Conservation (phyloP, 2,329 filamentous ascomycete genomes). For the Penicillium nordicum region DNA sequence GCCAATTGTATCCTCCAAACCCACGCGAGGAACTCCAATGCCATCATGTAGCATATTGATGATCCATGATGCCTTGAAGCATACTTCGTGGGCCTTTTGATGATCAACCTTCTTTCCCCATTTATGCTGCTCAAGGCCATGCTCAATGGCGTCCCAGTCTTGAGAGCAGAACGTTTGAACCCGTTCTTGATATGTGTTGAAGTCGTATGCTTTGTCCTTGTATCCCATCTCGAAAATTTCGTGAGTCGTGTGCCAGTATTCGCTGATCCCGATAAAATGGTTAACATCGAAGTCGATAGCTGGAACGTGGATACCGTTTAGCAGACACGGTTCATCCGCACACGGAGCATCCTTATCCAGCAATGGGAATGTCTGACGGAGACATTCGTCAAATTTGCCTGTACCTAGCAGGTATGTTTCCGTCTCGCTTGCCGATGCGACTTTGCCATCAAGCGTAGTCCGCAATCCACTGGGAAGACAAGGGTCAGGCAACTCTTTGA, state of each 20-base stretch:
- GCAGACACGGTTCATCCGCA: constrained; percentile 74
- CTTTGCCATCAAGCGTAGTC: constrained; percentile 68
- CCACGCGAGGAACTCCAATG: constrained; percentile 85
- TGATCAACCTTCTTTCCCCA: constrained; percentile 72
- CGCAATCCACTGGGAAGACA: constrained; percentile 78
- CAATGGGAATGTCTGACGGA: constrained; percentile 76
- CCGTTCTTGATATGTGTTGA: constrained; percentile 79
- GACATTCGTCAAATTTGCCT: constrained; percentile 80
- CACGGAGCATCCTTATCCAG: constrained; percentile 87
- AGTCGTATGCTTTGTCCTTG: constrained; percentile 79
- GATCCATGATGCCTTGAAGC: constrained; percentile 97
- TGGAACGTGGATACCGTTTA: constrained; percentile 88
- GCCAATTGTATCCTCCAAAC: constrained; percentile 62
- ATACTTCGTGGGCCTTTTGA: constrained; percentile 77
- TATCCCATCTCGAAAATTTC: constrained; percentile 80
- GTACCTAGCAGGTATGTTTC: constrained; percentile 70
- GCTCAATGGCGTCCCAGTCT: constrained; percentile 74
- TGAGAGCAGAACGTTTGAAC: constrained; percentile 82
- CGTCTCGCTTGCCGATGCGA: constrained; percentile 39
- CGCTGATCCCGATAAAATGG: constrained; percentile 94
- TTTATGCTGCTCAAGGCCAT: constrained; percentile 61
- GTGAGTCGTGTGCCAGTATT: constrained; percentile 98
- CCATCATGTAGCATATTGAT: constrained; percentile 96
- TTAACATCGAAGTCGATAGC: constrained; percentile 97
- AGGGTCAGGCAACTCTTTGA: constrained; percentile 76